Evolutionary conservation across 2,329 filamentous ascomycete genomes (phyloP).

Genomic region (Fusarium metavorans): DNA sequence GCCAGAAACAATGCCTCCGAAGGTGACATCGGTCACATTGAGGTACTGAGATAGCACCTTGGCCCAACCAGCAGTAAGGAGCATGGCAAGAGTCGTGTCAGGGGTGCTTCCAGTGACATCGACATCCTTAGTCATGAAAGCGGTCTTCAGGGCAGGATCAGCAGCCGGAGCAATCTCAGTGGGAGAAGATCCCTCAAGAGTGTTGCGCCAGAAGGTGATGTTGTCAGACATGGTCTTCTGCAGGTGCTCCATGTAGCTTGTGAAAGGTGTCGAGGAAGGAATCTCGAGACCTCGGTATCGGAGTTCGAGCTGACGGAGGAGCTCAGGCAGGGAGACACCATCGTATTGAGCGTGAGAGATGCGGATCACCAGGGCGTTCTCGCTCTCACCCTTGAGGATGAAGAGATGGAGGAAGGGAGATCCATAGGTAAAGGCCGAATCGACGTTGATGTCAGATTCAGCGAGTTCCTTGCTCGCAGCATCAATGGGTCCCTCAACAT

Average conservation of each 20-base stretch:
- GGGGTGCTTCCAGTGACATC: constrained; percentile 39
- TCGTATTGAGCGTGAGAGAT: constrained; percentile 65
- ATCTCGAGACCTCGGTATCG: constrained; percentile 50
- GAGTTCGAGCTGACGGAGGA: constrained; percentile 55
- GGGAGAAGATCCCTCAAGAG: constrained; percentile 31
- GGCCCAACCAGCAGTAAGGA: constrained; percentile 46
- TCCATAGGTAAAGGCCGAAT: constrained; percentile 25
- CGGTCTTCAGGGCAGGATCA: constrained; percentile 25
- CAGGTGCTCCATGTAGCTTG: constrained; percentile 30
- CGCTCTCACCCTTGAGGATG: constrained; percentile 23
- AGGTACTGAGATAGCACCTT: constrained; percentile 40
- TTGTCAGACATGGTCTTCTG: constrained; percentile 11
- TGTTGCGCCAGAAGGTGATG: constrained; percentile 35
- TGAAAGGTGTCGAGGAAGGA: constrained; percentile 34
- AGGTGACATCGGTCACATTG: constrained; percentile 38
- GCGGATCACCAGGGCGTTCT: constrained; percentile 42
- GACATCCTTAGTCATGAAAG: constrained; percentile 44
- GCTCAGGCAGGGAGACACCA: constrained; percentile 58
- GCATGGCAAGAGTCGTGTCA: constrained; percentile 42
- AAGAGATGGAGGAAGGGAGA: constrained; percentile 37
- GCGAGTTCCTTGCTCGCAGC: constrained; percentile 33
- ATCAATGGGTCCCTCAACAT: constrained; percentile 21
- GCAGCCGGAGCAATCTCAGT: constrained; percentile 38
- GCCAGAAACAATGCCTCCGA: constrained; percentile 45
- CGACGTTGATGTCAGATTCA: constrained; percentile 18